Conservation (phyloP, 768 basidiomycete species). For the Lentinula sp. region DNA sequence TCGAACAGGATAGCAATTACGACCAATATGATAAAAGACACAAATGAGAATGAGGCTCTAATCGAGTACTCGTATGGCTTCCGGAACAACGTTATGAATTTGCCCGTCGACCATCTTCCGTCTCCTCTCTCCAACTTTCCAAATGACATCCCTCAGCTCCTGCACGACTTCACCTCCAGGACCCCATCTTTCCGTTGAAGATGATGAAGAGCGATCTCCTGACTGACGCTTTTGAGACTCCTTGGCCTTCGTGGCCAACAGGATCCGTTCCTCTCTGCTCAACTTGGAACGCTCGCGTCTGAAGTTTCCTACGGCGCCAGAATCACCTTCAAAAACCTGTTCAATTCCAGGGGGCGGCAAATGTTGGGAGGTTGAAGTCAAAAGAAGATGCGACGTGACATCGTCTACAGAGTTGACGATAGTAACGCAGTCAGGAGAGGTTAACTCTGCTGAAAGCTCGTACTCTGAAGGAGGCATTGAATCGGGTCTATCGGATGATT, state of each 20-base stretch:
- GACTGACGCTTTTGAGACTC: slow-evolving; percentile 27
- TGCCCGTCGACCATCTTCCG: slow-evolving; percentile 34
- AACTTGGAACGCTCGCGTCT: slow-evolving; percentile 58
- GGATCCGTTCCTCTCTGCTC: slow-evolving; percentile 71
- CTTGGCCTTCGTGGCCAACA: slow-evolving; percentile 46
- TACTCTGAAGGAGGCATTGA: slow-evolving; percentile 30
- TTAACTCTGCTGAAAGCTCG: slow-evolving; percentile 5
- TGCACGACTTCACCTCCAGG: slow-evolving; percentile 77
- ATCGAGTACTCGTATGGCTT: not conserved
- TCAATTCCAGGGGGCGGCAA: slow-evolving; percentile 66
- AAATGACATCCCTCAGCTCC: slow-evolving; percentile 82
- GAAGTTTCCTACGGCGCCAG: slow-evolving; percentile 33
- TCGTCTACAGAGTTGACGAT: slow-evolving; percentile 40
- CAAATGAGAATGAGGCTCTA: not conserved
- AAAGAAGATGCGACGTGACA: slow-evolving; percentile 47
- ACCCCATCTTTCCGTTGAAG: slow-evolving; percentile 44
- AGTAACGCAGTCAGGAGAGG: slow-evolving; percentile 15
- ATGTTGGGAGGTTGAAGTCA: slow-evolving; percentile 43
- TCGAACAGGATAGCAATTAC: not conserved
- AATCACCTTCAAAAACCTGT: slow-evolving; percentile 78
- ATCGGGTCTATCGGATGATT: slow-evolving; percentile 43
- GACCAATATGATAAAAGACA: not conserved
- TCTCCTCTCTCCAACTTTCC: slow-evolving; percentile 73
- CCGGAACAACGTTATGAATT: slow-evolving; percentile 5
- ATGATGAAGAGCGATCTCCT: slow-evolving; percentile 7